phyloP scores from a whole-genome alignment of 2,329 filamentous ascomycete genomes.

The Pseudogymnoascus sp. region DNA sequence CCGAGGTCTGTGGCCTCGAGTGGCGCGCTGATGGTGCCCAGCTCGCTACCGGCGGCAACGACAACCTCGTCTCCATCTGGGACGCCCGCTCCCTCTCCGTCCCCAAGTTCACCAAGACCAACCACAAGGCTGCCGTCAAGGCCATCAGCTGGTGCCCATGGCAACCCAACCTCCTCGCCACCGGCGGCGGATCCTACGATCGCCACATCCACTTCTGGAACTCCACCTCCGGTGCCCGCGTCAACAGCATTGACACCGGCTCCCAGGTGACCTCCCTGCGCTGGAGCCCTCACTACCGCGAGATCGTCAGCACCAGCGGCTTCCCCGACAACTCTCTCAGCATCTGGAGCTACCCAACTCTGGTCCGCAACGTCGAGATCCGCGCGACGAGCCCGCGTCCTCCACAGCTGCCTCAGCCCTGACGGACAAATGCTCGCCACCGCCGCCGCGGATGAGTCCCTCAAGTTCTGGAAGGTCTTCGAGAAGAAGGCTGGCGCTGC shows the following conservation, averaged over 20 bases:
- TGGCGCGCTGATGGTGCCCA: slow-evolving; percentile 96
- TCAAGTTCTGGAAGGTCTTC: slow-evolving; percentile 99
- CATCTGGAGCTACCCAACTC: slow-evolving; percentile 97
- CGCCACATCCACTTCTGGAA: slow-evolving; percentile 99
- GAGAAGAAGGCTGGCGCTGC: slow-evolving; percentile 87
- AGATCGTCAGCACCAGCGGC: slow-evolving; percentile 94
- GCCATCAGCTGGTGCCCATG: slow-evolving; percentile 98
- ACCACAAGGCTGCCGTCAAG: slow-evolving; percentile 98
- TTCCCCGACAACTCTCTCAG: slow-evolving; percentile 99
- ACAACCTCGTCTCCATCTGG: slow-evolving; percentile 99
- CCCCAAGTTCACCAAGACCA: slow-evolving; percentile 99
- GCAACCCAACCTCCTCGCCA: slow-evolving; percentile 95
- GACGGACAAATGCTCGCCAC: slow-evolving; percentile 98
- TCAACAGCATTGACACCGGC: slow-evolving; percentile 98
- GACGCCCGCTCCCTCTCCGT: slow-evolving; percentile 88
- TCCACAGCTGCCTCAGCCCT: slow-evolving; percentile 94
- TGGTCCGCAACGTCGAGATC: slow-evolving; percentile 97
- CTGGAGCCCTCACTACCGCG: slow-evolving; percentile 95
- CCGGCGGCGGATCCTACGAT: slow-evolving; percentile 92
- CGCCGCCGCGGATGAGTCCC: slow-evolving; percentile 87
- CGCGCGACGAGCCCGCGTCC: slow-evolving; percentile 93
- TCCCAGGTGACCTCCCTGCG: slow-evolving; percentile 94
- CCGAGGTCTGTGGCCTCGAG: slow-evolving; percentile 95
- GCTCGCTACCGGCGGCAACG: slow-evolving; percentile 94
- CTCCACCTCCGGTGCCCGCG: slow-evolving; percentile 90